Conservation (phyloP, 805 yeast genomes). For the Cyberlindnera subsufficiens region DNA sequence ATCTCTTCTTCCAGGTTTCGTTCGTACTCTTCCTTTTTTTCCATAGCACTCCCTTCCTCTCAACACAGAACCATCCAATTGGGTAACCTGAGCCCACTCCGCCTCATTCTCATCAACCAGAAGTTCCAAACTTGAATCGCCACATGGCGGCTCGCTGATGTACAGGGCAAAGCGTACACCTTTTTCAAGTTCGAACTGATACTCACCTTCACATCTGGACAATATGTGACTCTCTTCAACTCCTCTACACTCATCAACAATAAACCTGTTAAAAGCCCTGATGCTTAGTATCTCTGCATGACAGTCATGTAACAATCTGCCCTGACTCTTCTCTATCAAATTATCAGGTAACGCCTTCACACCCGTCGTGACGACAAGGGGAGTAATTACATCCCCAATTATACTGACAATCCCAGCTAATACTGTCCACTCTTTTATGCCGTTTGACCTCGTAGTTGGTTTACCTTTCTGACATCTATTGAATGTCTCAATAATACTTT, state of each 20-base stretch:
- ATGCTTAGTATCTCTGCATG: slow-evolving; percentile 85
- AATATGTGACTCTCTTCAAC: slow-evolving; percentile 10
- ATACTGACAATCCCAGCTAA: slow-evolving; percentile 63
- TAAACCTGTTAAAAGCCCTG: slow-evolving; percentile 53
- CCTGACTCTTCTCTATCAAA: slow-evolving; percentile 38
- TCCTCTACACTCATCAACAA: slow-evolving; percentile 15
- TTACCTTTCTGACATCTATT: slow-evolving; percentile 36
- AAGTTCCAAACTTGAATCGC: slow-evolving; percentile 71
- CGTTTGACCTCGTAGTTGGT: slow-evolving; percentile 58
- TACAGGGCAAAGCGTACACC: slow-evolving; percentile 49
- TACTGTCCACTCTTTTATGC: slow-evolving; percentile 76
- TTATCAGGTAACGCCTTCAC: slow-evolving; percentile 69
- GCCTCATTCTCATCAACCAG: slow-evolving; percentile 25
- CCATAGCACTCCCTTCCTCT: slow-evolving; percentile 64
- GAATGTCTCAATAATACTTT: slow-evolving; percentile 5
- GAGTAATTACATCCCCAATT: slow-evolving; percentile 7
- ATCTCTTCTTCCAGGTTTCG: slow-evolving; percentile 90
- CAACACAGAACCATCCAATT: slow-evolving; percentile 21
- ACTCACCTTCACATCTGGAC: not conserved
- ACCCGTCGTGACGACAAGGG: slow-evolving; percentile 59
- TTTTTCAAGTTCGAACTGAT: slow-evolving; percentile 27
- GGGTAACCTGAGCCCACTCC: slow-evolving; percentile 12
- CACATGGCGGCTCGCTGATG: slow-evolving; percentile 82
- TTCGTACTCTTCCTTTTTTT: slow-evolving; percentile 63
- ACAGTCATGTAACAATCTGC: slow-evolving; percentile 72